Evolutionary conservation across 1,139 yeast species (phyloP).

Genomic region (Geotrichum restrictum): DNA sequence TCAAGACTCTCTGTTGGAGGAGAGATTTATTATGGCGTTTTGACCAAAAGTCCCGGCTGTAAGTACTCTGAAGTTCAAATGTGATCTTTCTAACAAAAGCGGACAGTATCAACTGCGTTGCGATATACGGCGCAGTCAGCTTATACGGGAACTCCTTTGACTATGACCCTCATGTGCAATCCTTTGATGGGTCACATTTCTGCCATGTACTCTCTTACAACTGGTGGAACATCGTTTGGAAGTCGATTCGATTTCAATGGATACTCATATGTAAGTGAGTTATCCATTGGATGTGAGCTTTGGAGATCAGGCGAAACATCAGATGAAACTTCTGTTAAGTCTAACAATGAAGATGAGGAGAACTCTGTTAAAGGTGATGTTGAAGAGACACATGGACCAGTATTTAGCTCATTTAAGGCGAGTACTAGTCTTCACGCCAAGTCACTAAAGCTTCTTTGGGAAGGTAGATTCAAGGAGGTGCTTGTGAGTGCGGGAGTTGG

Average conservation of each 20-base stretch:
- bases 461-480: slow-evolving; percentile 78
- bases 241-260: slow-evolving; percentile 86
- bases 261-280: slow-evolving; percentile 83
- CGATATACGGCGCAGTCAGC: slow-evolving; percentile 85
- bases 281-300: slow-evolving; percentile 81
- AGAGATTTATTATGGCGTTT: slow-evolving; percentile 85
- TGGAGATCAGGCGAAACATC: slow-evolving; percentile 44
- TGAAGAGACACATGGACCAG: slow-evolving; percentile 31
- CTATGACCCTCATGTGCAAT: slow-evolving; percentile 81
- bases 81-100: background rate
- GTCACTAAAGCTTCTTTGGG: slow-evolving; percentile 72
- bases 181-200: slow-evolving; percentile 90
- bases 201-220: slow-evolving; percentile 83
- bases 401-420: slow-evolving; percentile 68
- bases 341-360: slow-evolving; percentile 33
- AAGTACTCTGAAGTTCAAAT: background rate
- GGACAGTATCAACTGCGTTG: slow-evolving; percentile 63
- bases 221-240: slow-evolving; percentile 71
- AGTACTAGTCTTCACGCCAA: slow-evolving; percentile 67
- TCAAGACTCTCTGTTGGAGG: slow-evolving; percentile 67
- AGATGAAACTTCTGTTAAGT: slow-evolving; percentile 24
- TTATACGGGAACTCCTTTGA: slow-evolving; percentile 80
- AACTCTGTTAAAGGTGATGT: too few relatives aligned
- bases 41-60: slow-evolving; percentile 58
- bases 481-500: slow-evolving; percentile 72